Percentiles rank a stretch among this genome's conserved stretches.
Evolutionary conservation across 257 asterid genomes (phyloP).

Genomic region (Vinca minor): DNA sequence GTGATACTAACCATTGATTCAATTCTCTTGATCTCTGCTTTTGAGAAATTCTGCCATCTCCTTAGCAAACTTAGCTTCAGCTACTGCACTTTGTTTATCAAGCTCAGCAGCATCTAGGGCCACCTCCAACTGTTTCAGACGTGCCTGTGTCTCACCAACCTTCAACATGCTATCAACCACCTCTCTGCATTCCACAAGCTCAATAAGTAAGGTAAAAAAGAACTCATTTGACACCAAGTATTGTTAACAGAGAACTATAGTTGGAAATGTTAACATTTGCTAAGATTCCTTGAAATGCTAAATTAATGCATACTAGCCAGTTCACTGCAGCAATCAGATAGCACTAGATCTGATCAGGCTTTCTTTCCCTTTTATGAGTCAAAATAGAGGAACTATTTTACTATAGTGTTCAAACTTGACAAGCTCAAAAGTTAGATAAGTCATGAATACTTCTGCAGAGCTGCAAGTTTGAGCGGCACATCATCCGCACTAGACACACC

Average conservation of each 20-base stretch:
- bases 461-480: conserved; percentile 51
- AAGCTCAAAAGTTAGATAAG: conserved; percentile 7
- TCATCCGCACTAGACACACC: conserved; percentile 80
- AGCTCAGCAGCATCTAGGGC: conserved; percentile 62
- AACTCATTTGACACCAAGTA: background rate
- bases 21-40: conserved; percentile 68
- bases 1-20: conserved; percentile 57
- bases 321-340: background rate
- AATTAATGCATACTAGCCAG: conserved; percentile 1
- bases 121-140: conserved; percentile 61
- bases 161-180: conserved; percentile 69
- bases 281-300: background rate
- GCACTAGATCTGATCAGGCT: background rate
- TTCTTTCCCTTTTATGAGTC: too few species aligned
- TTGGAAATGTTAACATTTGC: background rate
- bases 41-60: conserved; percentile 54
- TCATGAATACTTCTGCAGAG: conserved; percentile 65
- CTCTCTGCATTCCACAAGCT: conserved; percentile 44
- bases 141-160: conserved; percentile 60
- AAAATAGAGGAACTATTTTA: background rate
- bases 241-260: background rate
- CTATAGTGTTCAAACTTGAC: background rate
- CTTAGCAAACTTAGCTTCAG: conserved; percentile 58
- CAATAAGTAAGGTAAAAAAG: conserved; percentile 10
- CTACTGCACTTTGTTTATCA: conserved; percentile 62